Evolutionary conservation across 352 stramenopile species (phyloP).

Genomic region (Phytophthora fragariae): DNA sequence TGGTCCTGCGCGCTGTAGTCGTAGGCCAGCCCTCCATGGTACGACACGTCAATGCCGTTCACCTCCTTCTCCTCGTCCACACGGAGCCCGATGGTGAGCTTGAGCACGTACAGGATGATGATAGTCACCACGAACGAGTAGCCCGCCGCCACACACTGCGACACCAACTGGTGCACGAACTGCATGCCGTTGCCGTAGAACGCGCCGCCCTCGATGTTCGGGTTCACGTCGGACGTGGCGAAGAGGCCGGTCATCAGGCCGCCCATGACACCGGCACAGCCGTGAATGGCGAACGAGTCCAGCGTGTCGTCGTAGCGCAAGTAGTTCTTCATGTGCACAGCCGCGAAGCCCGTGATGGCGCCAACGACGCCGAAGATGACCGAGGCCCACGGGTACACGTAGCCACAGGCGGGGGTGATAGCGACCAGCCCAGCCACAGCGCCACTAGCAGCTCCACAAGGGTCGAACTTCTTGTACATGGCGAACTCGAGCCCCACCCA

Average conservation of each 20-base stretch:
- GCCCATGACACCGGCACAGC: constrained; percentile 65
- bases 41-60: constrained; percentile 79
- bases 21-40: constrained; percentile 78
- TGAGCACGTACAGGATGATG: constrained; percentile 72
- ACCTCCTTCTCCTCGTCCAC: constrained; percentile 81
- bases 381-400: constrained; percentile 74
- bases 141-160: constrained; percentile 57
- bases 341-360: constrained; percentile 55
- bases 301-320: constrained; percentile 83
- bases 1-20: constrained; percentile 47
- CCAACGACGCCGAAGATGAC: constrained; percentile 80
- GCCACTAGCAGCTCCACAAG: constrained; percentile 64
- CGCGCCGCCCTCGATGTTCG: constrained; percentile 55
- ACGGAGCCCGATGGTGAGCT: constrained; percentile 72
- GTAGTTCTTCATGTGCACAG: constrained; percentile 71
- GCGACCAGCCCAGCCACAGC: constrained; percentile 70
- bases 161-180: constrained; percentile 64
- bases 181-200: constrained; percentile 64
- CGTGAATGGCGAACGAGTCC: constrained; percentile 82
- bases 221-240: constrained; percentile 63
- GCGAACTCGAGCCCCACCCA: constrained; percentile 73
- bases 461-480: constrained; percentile 68
- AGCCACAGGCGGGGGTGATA: constrained; percentile 78
- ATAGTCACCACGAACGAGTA: constrained; percentile 78
- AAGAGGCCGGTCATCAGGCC: constrained; percentile 77